A percentile compares a stretch with the other conserved stretches of the same genome.
Conservation (phyloP, 257 asterid genomes). For the Solanum chmielewskii region DNA sequence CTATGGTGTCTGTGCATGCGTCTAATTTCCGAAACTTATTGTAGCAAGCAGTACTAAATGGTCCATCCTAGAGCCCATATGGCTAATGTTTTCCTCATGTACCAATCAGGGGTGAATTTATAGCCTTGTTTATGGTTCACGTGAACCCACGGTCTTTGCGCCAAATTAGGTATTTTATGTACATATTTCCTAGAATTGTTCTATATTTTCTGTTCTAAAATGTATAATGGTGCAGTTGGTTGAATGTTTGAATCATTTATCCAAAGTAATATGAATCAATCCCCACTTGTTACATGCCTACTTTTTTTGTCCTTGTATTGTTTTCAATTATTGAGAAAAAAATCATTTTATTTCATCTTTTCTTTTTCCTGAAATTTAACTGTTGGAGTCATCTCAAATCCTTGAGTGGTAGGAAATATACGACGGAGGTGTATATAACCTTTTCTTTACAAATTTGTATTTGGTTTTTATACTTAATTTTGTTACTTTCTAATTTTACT, state of each 20-base stretch:
- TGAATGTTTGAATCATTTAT: background rate
- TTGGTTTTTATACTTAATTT: background rate
- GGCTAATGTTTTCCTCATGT: too few species aligned
- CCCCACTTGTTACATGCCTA: background rate
- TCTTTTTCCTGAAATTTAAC: background rate
- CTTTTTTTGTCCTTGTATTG: background rate
- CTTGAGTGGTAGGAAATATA: background rate
- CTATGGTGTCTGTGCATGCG: background rate
- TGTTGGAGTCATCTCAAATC: background rate
- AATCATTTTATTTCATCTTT: background rate
- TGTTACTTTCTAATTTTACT: background rate
- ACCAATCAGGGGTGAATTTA: too few species aligned
- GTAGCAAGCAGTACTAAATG: background rate
- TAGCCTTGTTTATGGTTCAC: background rate
- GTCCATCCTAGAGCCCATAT: background rate
- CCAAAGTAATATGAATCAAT: background rate
- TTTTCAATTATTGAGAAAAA: background rate
- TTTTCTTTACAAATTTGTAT: background rate
- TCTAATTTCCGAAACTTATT: background rate
- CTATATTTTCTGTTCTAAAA: background rate
- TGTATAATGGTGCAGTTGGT: background rate
- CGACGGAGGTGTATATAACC: background rate
- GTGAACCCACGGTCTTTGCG: background rate
- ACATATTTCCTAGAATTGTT: background rate
- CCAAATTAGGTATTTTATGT: background rate